Evolutionary conservation across 176 grass and related monocot species (phyloP), one percentile per base, ranked within the genome.

Genomic region (Saccharum spontaneum): DNA sequence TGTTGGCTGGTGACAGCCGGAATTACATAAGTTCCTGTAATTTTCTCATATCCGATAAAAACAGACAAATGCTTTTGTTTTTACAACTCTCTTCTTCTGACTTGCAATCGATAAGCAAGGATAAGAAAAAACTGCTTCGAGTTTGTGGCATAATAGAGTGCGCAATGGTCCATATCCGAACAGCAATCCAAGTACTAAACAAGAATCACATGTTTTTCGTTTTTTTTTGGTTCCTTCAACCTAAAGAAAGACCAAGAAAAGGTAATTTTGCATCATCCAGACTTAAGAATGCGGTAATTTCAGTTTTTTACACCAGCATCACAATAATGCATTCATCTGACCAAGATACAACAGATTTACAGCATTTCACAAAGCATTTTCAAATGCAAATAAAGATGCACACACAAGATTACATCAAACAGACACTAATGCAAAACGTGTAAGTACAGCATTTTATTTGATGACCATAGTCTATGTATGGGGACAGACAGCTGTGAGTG

Each of bases 361-460:
- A 82, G 33, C 15, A 45, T 72, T 67, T 73, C 4, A 50, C 22
- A 79, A 2, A 34, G 18, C 55, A 46, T 75, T 38, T 8, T 59
- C 28, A 59, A 69, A 59, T 12, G 41, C 26, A 67, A 33, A 62
- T 33, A 50, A 26, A 26, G 23, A 31, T 31, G 26, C 30, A 1
- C 1, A 54, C 7, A 11, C 14, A 50, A 46, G 23, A 20, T 75
- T 59, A 16, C 48, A 62, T 14, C 14, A 85, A 2, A 78, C 24
- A 44, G 11, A 78, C 83, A 71, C 7, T 72, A 18, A 17, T 14
- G 44, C 6, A 13, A 1, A 1, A 46, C 8, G 22, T 59, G 18
- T 15, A 71, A 49, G 8, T 71, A 55, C 43, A 78, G 1, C 28
- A 30, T 57, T 78, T 86, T 82, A 83, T 86, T 86, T 28, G 28